These are phyloP conservation scores for Penicillium vulpinum DNA, from an alignment of 2,329 filamentous ascomycete genomes.

Conservation along the genomic window DNA sequence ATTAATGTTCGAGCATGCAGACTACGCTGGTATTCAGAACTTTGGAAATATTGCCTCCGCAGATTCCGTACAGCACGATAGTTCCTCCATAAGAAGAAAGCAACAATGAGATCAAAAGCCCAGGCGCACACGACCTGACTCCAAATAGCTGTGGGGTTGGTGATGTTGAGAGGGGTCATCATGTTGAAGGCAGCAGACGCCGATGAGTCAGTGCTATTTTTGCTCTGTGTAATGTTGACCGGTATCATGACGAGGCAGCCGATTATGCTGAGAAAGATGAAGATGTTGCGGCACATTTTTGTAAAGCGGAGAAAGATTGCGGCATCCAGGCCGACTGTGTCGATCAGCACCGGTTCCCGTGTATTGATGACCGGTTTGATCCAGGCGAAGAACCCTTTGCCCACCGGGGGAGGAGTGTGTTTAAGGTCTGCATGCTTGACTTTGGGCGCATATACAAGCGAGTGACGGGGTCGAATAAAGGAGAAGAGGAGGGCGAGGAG, in stretches of 20 bases:
- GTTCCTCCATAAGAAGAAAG: slow-evolving; percentile 85
- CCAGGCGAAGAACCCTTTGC: slow-evolving; percentile 88
- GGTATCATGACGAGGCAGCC: slow-evolving; percentile 79
- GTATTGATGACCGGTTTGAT: slow-evolving; percentile 73
- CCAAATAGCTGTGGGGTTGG: slow-evolving; percentile 52
- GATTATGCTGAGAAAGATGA: slow-evolving; percentile 68
- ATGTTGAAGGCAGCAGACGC: slow-evolving; percentile 36
- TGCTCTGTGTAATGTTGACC: slow-evolving; percentile 64
- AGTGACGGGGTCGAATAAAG: slow-evolving; percentile 85
- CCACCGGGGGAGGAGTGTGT: slow-evolving; percentile 82
- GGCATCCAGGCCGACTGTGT: slow-evolving; percentile 87
- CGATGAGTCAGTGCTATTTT: slow-evolving; percentile 26
- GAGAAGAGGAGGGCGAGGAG: slow-evolving; percentile 81
- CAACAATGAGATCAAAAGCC: slow-evolving; percentile 72
- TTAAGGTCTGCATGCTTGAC: slow-evolving; percentile 88
- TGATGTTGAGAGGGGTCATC: slow-evolving; percentile 56
- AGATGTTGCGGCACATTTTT: slow-evolving; percentile 90
- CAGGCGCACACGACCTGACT: slow-evolving; percentile 60
- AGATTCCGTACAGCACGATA: slow-evolving; percentile 72
- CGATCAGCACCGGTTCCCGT: slow-evolving; percentile 72
- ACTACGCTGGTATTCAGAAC: slow-evolving; percentile 82
- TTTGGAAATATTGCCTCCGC: slow-evolving; percentile 78
- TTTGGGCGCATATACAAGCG: slow-evolving; percentile 90
- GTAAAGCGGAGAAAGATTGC: slow-evolving; percentile 85
- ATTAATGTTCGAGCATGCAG: slow-evolving; percentile 70